Percentiles rank a stretch among this genome's conserved stretches.
These are phyloP conservation scores for Pinus tabuliformis DNA, from an alignment of 75 land plant genomes.

Conservation along the genomic window DNA sequence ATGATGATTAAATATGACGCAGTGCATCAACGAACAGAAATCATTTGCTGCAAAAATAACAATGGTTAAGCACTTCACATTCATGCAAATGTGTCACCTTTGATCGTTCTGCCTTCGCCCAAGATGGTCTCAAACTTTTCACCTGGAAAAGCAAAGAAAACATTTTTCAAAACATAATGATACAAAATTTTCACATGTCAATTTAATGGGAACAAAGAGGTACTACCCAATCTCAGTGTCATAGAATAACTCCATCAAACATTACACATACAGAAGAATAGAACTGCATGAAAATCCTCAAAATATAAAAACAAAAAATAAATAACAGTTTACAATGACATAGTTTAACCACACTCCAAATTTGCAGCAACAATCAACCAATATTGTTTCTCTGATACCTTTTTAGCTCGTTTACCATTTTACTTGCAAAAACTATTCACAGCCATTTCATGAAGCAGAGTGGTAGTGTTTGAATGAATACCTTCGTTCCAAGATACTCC, in stretches of 20 bases:
- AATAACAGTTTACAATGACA: neutral
- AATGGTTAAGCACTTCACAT: neutral
- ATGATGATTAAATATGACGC: neutral
- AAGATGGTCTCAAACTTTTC: conserved; percentile 24
- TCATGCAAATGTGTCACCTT: conserved; percentile 21
- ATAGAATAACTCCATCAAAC: neutral
- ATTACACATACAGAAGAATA: neutral
- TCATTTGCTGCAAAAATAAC: neutral
- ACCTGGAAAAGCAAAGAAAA: conserved; percentile 23
- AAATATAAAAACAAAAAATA: neutral
- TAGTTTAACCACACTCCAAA: neutral
- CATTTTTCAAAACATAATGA: neutral
- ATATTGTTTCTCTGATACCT: neutral
- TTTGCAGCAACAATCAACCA: too few species aligned
- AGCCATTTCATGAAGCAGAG: neutral
- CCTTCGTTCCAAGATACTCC: conserved; percentile 81
- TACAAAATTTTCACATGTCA: neutral
- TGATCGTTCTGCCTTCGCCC: conserved; percentile 33
- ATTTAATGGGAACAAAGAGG: neutral
- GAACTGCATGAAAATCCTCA: neutral
- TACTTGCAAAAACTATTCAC: conserved; percentile 5
- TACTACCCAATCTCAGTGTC: too few species aligned
- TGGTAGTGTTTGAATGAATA: conserved; percentile 13
- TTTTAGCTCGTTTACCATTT: neutral
- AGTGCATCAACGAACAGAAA: neutral